Evolutionary conservation across 192 early-diverging fungal species (phyloP).

Genomic region (Coemansia sp.): DNA sequence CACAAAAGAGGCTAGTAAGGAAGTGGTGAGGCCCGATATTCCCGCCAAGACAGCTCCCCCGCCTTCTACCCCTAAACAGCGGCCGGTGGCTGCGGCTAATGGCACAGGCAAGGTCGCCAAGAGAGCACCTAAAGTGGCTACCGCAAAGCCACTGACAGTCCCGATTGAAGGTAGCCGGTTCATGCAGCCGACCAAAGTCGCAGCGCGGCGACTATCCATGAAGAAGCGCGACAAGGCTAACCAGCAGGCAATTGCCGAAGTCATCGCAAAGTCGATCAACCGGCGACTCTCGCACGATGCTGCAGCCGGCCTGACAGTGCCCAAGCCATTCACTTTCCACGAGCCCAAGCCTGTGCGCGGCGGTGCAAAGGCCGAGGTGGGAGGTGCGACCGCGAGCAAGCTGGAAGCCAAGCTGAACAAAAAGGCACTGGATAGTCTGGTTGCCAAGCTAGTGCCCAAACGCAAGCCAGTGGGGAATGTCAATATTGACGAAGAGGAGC

Average conservation of each 20-base stretch:
- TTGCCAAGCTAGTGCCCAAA: slow-evolving; percentile 24
- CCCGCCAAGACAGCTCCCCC: neutral
- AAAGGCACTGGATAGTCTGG: slow-evolving; percentile 16
- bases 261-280: slow-evolving; percentile 34
- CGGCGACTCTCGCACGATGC: slow-evolving; percentile 14
- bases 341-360: neutral
- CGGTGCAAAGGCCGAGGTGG: neutral
- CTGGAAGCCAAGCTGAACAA: slow-evolving; percentile 8
- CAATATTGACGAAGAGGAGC: neutral
- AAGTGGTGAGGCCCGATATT: neutral
- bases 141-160: slow-evolving; percentile 21
- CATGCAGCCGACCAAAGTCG: slow-evolving; percentile 49
- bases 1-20: neutral
- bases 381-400: neutral
- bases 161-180: slow-evolving; percentile 39
- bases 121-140: neutral
- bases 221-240: slow-evolving; percentile 46
- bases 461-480: slow-evolving; percentile 7
- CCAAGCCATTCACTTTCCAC: slow-evolving; percentile 46
- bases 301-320: slow-evolving; percentile 24
- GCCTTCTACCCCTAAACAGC: neutral
- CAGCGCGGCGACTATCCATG: slow-evolving; percentile 22
- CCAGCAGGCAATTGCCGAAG: slow-evolving; percentile 27
- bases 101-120: neutral
- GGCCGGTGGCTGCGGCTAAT: slow-evolving; percentile 5